Evolutionary conservation across 768 basidiomycete genomes (phyloP), one percentile per base, ranked within the genome.

Genomic region (Collybia sordida): DNA sequence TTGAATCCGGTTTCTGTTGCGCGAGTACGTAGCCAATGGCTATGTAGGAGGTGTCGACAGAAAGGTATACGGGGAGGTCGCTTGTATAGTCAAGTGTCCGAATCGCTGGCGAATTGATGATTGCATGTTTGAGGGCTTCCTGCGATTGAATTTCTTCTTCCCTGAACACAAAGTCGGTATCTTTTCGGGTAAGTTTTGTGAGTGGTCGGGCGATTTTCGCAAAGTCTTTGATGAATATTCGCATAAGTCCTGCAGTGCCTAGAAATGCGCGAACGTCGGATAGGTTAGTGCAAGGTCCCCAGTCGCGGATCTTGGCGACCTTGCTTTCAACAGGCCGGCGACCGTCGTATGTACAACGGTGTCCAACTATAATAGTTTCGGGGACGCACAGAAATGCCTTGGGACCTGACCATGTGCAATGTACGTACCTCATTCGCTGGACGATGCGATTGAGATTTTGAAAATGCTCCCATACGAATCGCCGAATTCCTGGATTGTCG

Each of bases 11-110:
- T 23, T 66, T 59, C 19, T 56, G 38, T 49, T 78, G 75, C 9
- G 60, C 71, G 0, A 78, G 60, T 23, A 71, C 62, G 25, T 61
- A 74, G 0, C 74, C 72, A 0, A 75, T 63, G n/a, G n/a, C n/a
- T n/a, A n/a, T n/a, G n/a, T n/a, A n/a, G n/a, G n/a, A n/a, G n/a
- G n/a, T n/a, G n/a, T n/a, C n/a, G n/a, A n/a, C n/a, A n/a, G n/a
- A n/a, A n/a, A n/a, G n/a, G n/a, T n/a, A n/a, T n/a, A 74, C 61
- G 9, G 58, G 50, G 1, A 3, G 28, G 9, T 18, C 46, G 9
- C 47, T 52, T 14, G 39, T n/a, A 28, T 67, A 64, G n/a, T 68
- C 50, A n/a, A 68, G 44, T 3, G 64, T 55, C 11, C 50, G 43
- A 3, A 66, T 41, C 0, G 55, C 57, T 14, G 58, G 52, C 1